phyloP scores from a whole-genome alignment of 306 rosid species.

The Elaeagnus macrophylla region DNA sequence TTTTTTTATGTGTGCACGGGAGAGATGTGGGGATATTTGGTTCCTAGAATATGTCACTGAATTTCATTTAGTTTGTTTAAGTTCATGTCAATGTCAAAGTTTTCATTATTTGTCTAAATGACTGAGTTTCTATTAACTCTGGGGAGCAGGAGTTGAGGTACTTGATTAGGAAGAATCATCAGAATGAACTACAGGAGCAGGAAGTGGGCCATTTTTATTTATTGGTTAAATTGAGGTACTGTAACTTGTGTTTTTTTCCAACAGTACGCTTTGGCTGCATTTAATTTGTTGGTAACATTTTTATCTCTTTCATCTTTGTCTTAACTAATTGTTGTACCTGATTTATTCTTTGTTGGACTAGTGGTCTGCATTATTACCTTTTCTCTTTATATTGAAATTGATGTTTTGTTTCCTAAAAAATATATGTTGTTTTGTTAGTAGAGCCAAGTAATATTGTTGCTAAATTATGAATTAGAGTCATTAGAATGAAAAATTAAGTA shows the following conservation, averaged over 20 bases:
- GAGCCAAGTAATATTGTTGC: too few relatives aligned
- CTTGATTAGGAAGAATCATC: constrained; percentile 24
- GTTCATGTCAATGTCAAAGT: constrained; percentile 13
- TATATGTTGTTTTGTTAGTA: too few relatives aligned
- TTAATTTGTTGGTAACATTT: constrained; percentile 7
- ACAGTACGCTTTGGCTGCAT: background rate
- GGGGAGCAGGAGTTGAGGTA: constrained; percentile 53
- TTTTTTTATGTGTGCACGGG: too few relatives aligned
- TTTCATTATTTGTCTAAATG: constrained; percentile 11
- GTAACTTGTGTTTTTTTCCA: background rate
- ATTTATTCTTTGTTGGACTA: too few relatives aligned
- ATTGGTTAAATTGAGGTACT: constrained; percentile 65
- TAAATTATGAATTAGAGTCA: too few relatives aligned
- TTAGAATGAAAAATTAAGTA: too few relatives aligned
- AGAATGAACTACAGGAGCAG: constrained; percentile 30
- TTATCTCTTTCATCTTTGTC: too few relatives aligned
- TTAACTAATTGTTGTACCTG: too few relatives aligned
- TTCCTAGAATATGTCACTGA: background rate
- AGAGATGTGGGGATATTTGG: too few relatives aligned
- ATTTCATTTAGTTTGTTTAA: constrained; percentile 19
- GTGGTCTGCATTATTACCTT: too few relatives aligned
- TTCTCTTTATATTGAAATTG: too few relatives aligned
- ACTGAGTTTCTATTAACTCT: constrained; percentile 23
- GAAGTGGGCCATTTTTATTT: constrained; percentile 49
- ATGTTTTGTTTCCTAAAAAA: too few relatives aligned